Evolutionary conservation across 257 asterid species (phyloP).

Genomic region (Plantago major): DNA sequence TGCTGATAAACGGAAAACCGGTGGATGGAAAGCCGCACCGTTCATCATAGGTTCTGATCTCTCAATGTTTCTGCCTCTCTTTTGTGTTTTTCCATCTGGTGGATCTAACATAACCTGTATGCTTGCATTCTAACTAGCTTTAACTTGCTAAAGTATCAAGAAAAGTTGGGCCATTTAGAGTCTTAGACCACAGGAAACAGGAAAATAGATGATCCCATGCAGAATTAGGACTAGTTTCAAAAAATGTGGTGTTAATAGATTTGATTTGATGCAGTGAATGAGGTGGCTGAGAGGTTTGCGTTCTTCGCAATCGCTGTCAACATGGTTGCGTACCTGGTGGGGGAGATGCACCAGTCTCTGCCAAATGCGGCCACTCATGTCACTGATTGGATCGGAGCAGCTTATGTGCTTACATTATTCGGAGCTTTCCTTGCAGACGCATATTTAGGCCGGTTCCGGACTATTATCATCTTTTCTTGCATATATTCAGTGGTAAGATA

Average conservation of each 20-base stretch:
- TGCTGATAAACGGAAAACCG: constrained; percentile 55
- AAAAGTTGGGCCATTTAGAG: not conserved
- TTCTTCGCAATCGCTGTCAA: constrained; percentile 71
- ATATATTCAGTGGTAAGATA: constrained; percentile 36
- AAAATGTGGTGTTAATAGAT: not conserved
- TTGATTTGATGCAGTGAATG: constrained; percentile 40
- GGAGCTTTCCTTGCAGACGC: constrained; percentile 89
- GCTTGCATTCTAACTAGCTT: not conserved
- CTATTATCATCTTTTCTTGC: constrained; percentile 70
- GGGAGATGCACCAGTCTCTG: constrained; percentile 63
- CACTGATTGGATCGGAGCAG: constrained; percentile 84
- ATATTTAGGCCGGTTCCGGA: constrained; percentile 70
- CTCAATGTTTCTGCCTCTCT: not conserved
- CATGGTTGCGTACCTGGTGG: constrained; percentile 62
- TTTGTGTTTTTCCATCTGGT: not conserved
- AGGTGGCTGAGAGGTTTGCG: constrained; percentile 81
- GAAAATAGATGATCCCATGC: no score
- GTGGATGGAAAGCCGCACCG: constrained; percentile 85
- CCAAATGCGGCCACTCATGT: constrained; percentile 78
- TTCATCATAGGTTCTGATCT: constrained; percentile 55
- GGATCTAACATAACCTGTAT: not conserved
- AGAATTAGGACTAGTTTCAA: no score
- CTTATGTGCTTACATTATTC: constrained; percentile 63
- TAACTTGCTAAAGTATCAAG: not conserved
- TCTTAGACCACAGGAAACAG: not conserved